Base-by-base conservation (phyloP, 1,284 basidiomycete genomes). In the Golubevia sp. region DNA sequence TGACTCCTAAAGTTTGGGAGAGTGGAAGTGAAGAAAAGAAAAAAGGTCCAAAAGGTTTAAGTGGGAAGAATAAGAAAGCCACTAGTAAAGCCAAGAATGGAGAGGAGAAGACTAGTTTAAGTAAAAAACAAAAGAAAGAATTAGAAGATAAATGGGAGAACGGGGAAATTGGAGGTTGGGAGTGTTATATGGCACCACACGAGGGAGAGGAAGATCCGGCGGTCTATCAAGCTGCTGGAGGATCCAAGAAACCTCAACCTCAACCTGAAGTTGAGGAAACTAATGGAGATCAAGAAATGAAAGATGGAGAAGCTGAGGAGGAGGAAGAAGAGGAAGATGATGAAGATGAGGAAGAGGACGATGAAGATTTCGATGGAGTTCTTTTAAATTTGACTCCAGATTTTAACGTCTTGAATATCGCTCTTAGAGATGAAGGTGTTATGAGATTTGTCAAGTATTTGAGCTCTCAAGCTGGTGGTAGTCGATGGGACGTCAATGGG, bases 91-190 rank as follows among this genome's bases (percentile, higher is more conserved):
- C 5, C 15, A 27, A n/a, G 13, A 63, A 55, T 4, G 52, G 53
- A 2, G 18, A 56, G 59, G 52, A 44, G 13, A 62, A 26, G 20
- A 71, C 55, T 15, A 56, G 58, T 11, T 56, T 56, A 7, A 34
- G 5, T 5, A 59, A 56, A 56, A 52, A 52, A 52, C 1, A 11
- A 38, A 30, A 24, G 20, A n/a, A 34, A 61, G 56, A 74, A 71
- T 64, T 68, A 68, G 53, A 60, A 75, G 20, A 68, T 71, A n/a
- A 79, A 23, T 94, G 92, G 92, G 87, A 89, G 75, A 87, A 86
- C 38, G 91, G 91, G 18, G 90, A 92, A 68, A 92, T 92, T 88
- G 94, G 94, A 61, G 94, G 94, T 23, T 97, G 94, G 94, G 94
- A 97, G 87, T 83, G 15, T 50, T 97, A 97, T 84, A 93, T 97